These are phyloP conservation scores for Sugiyamaella chiloensis DNA, from an alignment of 805 yeast genomes.

Conservation along the genomic window DNA sequence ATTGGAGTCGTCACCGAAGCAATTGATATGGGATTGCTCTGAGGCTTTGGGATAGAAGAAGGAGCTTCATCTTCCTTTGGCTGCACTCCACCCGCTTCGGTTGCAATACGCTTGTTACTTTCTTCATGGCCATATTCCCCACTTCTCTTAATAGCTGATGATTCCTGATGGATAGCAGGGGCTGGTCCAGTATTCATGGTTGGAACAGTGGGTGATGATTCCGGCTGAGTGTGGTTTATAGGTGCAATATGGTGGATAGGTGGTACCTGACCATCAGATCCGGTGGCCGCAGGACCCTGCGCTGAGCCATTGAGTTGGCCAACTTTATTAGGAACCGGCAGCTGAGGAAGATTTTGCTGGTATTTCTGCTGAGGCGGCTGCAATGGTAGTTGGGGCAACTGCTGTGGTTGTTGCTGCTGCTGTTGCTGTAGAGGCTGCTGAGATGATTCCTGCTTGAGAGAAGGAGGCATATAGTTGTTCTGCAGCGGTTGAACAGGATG, in stretches of 20 bases:
- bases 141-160: not conserved
- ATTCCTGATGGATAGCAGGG: conserved; percentile 4
- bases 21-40: not conserved
- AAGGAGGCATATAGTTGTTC: not conserved
- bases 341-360: conserved; percentile 23
- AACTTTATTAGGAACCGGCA: not conserved
- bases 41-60: not conserved
- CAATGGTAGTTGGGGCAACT: conserved; percentile 45
- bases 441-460: not conserved
- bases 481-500: conserved; percentile 43
- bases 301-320: not conserved
- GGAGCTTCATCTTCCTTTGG: not conserved
- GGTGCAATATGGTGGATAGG: conserved; percentile 5
- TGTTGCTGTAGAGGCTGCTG: conserved; percentile 15
- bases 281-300: not conserved
- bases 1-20: not conserved
- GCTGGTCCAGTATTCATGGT: conserved; percentile 5
- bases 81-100: conserved; percentile 4
- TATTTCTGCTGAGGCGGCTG: conserved; percentile 22
- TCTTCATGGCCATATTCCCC: not conserved
- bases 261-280: too few species aligned
- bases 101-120: conserved; percentile 1
- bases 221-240: conserved; percentile 5
- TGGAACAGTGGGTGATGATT: not conserved
- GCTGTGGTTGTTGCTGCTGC: conserved; percentile 18